These are phyloP conservation scores for Camelina laxa DNA, from an alignment of 345 rosid species.

Conservation along the genomic window DNA sequence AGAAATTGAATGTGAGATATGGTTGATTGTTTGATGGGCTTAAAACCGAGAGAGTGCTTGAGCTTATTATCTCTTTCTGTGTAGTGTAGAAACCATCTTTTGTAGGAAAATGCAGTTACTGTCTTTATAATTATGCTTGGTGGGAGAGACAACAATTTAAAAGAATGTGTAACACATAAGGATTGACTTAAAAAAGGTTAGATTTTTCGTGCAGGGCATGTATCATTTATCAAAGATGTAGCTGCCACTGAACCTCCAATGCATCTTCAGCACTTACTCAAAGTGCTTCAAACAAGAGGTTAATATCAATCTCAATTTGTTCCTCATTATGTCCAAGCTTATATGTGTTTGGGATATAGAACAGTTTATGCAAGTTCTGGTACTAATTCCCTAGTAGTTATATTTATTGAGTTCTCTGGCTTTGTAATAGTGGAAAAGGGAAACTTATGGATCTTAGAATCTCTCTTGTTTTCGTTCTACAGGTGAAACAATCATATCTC, in stretches of 20 bases:
- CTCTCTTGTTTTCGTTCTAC: slow-evolving; percentile 18
- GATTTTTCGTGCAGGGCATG: slow-evolving; percentile 54
- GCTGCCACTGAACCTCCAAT: slow-evolving; percentile 73
- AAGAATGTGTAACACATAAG: slow-evolving; percentile 4
- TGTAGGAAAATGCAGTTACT: slow-evolving; percentile 2
- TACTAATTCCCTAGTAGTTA: neutral
- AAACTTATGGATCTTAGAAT: neutral
- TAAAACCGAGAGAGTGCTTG: neutral
- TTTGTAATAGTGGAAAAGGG: neutral
- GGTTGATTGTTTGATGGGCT: neutral
- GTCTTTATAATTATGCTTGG: slow-evolving; percentile 10
- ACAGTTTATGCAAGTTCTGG: slow-evolving; percentile 9
- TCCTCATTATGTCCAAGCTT: neutral
- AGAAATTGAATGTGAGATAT: slow-evolving; percentile 10
- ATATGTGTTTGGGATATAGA: neutral
- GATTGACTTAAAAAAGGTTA: slow-evolving; percentile 2
- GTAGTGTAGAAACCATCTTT: neutral
- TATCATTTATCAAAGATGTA: slow-evolving; percentile 73
- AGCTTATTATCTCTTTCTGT: neutral
- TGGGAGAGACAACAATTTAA: neutral
- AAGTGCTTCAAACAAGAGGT: slow-evolving; percentile 82
- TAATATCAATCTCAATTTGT: neutral
- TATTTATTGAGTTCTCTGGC: neutral
- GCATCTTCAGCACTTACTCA: slow-evolving; percentile 70
- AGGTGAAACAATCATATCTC: slow-evolving; percentile 79